Evolutionary conservation across 1,284 basidiomycete species (phyloP).

Genomic region (Violaceomyces palustris): DNA sequence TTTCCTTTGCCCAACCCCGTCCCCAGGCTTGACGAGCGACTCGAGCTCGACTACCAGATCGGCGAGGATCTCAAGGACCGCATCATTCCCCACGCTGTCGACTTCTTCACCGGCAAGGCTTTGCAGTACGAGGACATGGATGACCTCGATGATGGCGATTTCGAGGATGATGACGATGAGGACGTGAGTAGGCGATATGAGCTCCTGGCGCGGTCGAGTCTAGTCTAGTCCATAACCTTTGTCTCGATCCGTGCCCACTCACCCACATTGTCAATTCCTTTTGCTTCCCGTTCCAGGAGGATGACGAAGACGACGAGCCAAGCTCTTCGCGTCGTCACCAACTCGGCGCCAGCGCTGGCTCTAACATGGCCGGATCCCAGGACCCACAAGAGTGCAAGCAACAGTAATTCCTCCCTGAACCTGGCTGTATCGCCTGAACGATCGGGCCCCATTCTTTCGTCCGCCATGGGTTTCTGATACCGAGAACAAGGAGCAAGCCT

Average conservation of each 20-base stretch:
- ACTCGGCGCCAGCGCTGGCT: slow-evolving; percentile 26
- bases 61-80: slow-evolving; percentile 98
- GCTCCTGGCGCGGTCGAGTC: too few species aligned
- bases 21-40: slow-evolving; percentile 67
- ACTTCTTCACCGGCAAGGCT: slow-evolving; percentile 85
- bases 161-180: slow-evolving; percentile 52
- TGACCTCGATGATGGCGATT: slow-evolving; percentile 60
- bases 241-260: too few species aligned
- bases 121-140: slow-evolving; percentile 71
- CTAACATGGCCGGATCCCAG: slow-evolving; percentile 38
- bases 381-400: slow-evolving; percentile 50
- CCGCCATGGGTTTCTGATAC: too few species aligned
- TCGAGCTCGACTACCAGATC: slow-evolving; percentile 96
- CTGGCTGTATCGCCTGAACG: too few species aligned
- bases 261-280: too few species aligned
- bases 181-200: too few species aligned
- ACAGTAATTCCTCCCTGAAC: slow-evolving; percentile 38
- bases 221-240: too few species aligned
- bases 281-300: too few species aligned
- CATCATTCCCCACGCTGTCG: slow-evolving; percentile 88
- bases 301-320: slow-evolving; percentile 35
- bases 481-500: too few species aligned
- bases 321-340: slow-evolving; percentile 23
- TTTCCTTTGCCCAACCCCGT: not conserved
- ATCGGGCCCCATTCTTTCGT: too few species aligned